A percentile compares a stretch with the other conserved stretches of the same genome.
Evolutionary conservation across 441 rosid species (phyloP).

Genomic region (Erodium trifolium): DNA sequence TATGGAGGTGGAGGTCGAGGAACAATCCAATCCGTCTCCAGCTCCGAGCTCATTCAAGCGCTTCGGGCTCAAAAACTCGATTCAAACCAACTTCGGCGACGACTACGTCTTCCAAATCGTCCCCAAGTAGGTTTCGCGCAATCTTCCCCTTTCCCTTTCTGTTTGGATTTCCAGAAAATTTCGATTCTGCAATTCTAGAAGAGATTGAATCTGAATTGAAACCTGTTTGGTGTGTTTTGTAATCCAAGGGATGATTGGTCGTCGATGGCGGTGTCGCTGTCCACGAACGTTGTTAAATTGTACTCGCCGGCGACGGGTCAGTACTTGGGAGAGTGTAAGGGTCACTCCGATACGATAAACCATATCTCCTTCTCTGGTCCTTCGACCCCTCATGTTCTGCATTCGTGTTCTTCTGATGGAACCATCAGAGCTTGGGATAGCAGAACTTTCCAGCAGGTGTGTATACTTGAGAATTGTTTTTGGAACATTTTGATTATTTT

Average conservation of each 20-base stretch:
- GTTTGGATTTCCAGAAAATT: constrained; percentile 6
- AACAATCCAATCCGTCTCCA: constrained; percentile 14
- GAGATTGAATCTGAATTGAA: background rate
- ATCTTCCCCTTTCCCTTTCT: constrained; percentile 10
- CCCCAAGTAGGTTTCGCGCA: constrained; percentile 40
- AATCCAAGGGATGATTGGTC: constrained; percentile 52
- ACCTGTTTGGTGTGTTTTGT: background rate
- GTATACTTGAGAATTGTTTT: no score
- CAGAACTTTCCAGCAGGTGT: constrained; percentile 63
- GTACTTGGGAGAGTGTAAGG: constrained; percentile 74
- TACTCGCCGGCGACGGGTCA: constrained; percentile 82
- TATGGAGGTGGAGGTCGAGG: constrained; percentile 55
- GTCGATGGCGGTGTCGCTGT: constrained; percentile 81
- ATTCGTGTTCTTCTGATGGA: constrained; percentile 81
- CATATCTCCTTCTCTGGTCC: constrained; percentile 56
- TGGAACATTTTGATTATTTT: no score
- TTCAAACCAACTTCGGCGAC: constrained; percentile 80
- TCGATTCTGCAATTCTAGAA: background rate
- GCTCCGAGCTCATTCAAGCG: constrained; percentile 25
- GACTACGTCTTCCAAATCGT: constrained; percentile 82
- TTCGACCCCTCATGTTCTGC: constrained; percentile 52
- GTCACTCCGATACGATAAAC: constrained; percentile 62
- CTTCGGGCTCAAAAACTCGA: constrained; percentile 60
- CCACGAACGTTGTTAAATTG: constrained; percentile 63
- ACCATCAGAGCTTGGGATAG: constrained; percentile 83